Conservation (phyloP, 176 grass and related monocot species). For the Triticum timopheevii region DNA sequence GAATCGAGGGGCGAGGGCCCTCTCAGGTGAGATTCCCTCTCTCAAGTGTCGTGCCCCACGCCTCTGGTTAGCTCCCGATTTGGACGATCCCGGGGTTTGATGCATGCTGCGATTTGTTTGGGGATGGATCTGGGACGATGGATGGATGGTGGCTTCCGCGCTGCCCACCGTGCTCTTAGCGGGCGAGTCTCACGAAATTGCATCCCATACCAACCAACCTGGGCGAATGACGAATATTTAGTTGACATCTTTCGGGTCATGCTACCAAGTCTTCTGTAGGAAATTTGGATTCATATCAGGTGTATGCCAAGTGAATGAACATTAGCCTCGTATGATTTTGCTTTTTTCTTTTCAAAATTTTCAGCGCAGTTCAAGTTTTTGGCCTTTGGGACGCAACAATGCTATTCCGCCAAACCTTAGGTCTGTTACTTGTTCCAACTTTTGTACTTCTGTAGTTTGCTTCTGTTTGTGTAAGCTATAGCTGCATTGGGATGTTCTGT, state of each 20-base stretch:
- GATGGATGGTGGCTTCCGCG: background rate
- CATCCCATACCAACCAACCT: background rate
- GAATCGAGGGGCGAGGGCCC: too few relatives aligned
- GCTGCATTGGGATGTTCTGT: background rate
- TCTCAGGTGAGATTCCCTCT: background rate
- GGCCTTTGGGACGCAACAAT: too few relatives aligned
- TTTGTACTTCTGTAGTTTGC: background rate
- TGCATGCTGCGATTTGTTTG: background rate
- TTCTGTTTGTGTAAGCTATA: background rate
- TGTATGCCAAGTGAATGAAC: too few relatives aligned
- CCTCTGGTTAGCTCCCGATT: background rate
- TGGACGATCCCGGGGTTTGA: background rate
- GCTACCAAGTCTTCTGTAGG: too few relatives aligned
- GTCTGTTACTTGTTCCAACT: too few relatives aligned
- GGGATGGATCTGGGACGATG: background rate
- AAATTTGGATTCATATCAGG: too few relatives aligned
- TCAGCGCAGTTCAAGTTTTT: too few relatives aligned
- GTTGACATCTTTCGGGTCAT: too few relatives aligned
- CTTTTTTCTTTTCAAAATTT: too few relatives aligned
- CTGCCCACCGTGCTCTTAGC: background rate
- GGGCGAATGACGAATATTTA: too few relatives aligned
- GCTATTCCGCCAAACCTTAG: too few relatives aligned
- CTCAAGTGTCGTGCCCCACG: background rate
- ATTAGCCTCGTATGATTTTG: too few relatives aligned
- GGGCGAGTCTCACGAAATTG: background rate